These are phyloP conservation scores for Fragaria nilgerrensis DNA, from an alignment of 306 rosid genomes.

Conservation along the genomic window DNA sequence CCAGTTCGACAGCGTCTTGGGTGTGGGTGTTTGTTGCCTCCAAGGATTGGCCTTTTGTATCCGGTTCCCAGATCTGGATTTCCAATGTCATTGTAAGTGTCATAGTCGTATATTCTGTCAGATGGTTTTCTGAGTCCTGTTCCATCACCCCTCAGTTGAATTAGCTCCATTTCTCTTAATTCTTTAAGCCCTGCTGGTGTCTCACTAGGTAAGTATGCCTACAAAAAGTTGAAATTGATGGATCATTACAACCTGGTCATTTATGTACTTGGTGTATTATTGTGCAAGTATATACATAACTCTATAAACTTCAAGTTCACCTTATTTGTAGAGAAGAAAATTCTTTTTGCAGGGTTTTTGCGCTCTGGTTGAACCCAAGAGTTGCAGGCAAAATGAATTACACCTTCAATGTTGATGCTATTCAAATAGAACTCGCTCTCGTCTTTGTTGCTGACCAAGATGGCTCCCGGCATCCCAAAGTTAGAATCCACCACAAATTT, in stretches of 20 bases:
- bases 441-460: constrained; percentile 21
- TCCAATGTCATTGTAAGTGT: no score
- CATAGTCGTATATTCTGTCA: no score
- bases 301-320: neutral
- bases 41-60: no score
- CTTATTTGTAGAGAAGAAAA: constrained; percentile 40
- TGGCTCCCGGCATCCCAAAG: constrained; percentile 49
- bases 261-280: neutral
- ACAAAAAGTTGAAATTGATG: neutral
- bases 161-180: no score
- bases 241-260: neutral
- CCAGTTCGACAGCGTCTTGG: constrained; percentile 47
- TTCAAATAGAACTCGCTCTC: constrained; percentile 41
- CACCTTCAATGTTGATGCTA: constrained; percentile 25
- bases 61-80: no score
- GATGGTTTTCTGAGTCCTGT: no score
- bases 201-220: no score
- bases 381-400: constrained; percentile 36
- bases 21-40: constrained; percentile 7
- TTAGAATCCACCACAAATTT: constrained; percentile 40
- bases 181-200: no score
- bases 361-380: constrained; percentile 44
- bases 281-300: neutral
- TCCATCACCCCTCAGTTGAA: no score
- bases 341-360: constrained; percentile 18